Evolutionary conservation across 2,329 filamentous ascomycete genomes (phyloP), one percentile per base, ranked within the genome.

Genomic region (Sarocladiaceae sp.): DNA sequence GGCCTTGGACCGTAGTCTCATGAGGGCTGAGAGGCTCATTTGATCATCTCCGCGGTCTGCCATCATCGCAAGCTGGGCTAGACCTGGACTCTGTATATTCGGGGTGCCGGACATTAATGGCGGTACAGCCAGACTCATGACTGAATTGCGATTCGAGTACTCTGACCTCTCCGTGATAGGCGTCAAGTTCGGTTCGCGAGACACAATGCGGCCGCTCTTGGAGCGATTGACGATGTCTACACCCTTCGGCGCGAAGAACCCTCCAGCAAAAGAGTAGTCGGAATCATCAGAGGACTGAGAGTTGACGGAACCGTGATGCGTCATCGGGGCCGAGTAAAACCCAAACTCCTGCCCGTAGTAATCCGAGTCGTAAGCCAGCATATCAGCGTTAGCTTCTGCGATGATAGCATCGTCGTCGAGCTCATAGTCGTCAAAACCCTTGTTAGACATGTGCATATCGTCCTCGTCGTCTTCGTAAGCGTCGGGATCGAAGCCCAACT

Each of bases 341-440:
- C 89, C 90, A 58, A 98, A 98, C 60, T 98, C 93, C 53, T 89
- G 84, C 0, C 93, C 93, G 58, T 98, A 98, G 69, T 93, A 94
- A 51, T 96, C 91, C 6, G 83, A 83, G 57, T 98, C 93, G 53
- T 88, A 90, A 35, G 93, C 91, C 6, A 98, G 72, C 1, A 86
- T 93, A 59, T 93, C 90, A 1, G 91, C 90, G 54, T 98, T 98
- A 4, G 93, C 93, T 47, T 89, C 93, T 0, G 90, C 91, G 48
- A 98, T 94, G 54, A 97, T 93, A 24, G 82, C 81, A 54, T 96
- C 90, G 52, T 97, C 89, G 47, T 88, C 86, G 42, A 86, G 74
- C 34, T 83, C 80, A 35, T 80, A 78, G 51, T 83, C 78, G 48
- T 82, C 78, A 52, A 74, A 18, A 9, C 40, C 27, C 16, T 15